A percentile compares a stretch with the other conserved stretches of the same genome.
These are phyloP conservation scores for Podospora tetraspora DNA, from an alignment of 495 filamentous ascomycete genomes.

Conservation along the genomic window DNA sequence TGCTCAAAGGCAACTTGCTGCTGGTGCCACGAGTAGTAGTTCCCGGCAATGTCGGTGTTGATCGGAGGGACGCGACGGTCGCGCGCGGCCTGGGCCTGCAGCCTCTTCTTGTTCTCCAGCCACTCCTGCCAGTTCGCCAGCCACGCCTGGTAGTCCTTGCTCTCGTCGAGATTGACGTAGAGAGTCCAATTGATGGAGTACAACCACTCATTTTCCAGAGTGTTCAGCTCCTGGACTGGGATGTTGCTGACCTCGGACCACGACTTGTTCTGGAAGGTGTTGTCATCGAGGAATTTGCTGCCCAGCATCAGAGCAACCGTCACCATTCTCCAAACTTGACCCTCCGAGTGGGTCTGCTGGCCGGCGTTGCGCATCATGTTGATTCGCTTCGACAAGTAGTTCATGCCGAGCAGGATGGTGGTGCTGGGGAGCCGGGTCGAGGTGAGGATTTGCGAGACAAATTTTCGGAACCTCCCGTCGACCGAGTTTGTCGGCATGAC, in stretches of 20 bases:
- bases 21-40: constrained; percentile 48
- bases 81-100: constrained; percentile 44
- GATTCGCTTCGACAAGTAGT: constrained; percentile 81
- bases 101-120: constrained; percentile 56
- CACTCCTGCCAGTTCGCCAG: constrained; percentile 78
- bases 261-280: constrained; percentile 98
- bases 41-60: constrained; percentile 53
- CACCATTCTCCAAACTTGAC: constrained; percentile 84
- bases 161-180: constrained; percentile 78
- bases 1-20: constrained; percentile 49
- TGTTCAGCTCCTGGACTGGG: constrained; percentile 78
- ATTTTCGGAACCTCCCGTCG: constrained; percentile 83
- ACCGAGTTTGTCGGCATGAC: constrained; percentile 62
- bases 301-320: constrained; percentile 84
- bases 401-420: constrained; percentile 88
- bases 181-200: constrained; percentile 77
- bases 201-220: constrained; percentile 89
- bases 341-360: constrained; percentile 54
- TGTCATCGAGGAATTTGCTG: constrained; percentile 98
- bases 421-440: constrained; percentile 93
- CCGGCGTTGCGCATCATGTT: constrained; percentile 60
- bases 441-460: constrained; percentile 86
- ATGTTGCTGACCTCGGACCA: constrained; percentile 98
- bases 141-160: constrained; percentile 80
- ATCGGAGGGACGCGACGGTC: constrained; percentile 57